A percentile compares a stretch with the other conserved stretches of the same genome.
Evolutionary conservation across 495 filamentous ascomycete genomes (phyloP).

Genomic region (Geoglossum glabrum): DNA sequence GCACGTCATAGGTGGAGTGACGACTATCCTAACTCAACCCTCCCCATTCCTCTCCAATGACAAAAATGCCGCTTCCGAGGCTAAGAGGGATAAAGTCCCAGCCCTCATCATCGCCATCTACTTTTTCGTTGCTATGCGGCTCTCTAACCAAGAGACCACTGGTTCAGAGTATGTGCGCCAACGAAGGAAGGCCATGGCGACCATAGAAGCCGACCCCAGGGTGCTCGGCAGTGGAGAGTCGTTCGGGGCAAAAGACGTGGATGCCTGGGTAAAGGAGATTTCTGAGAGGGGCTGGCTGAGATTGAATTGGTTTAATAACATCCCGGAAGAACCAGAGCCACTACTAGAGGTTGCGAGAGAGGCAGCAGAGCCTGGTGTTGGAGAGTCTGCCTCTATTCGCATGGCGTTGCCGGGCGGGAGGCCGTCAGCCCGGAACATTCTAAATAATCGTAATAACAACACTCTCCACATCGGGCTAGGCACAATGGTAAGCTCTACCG

Average conservation of each 20-base stretch:
- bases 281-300: conserved; percentile 5
- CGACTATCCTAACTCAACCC: conserved; percentile 27
- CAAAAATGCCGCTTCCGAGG: conserved; percentile 16
- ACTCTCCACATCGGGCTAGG: conserved; percentile 1
- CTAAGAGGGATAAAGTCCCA: conserved; percentile 22
- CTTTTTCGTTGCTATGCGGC: conserved; percentile 34
- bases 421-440: not conserved
- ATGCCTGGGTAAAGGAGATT: conserved; percentile 2
- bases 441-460: not conserved
- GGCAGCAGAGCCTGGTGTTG: not conserved
- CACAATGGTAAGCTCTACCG: not conserved
- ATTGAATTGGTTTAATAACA: conserved; percentile 3
- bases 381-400: not conserved
- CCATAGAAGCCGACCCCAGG: not conserved
- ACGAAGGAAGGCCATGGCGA: conserved; percentile 1
- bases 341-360: not conserved
- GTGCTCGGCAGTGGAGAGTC: not conserved
- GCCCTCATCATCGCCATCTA: conserved; percentile 46
- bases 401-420: not conserved
- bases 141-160: conserved; percentile 34
- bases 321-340: not conserved
- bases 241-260: conserved; percentile 1
- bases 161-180: not conserved
- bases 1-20: conserved; percentile 44
- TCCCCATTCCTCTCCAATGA: conserved; percentile 16